These are phyloP conservation scores for Cucumis cinereus DNA, from an alignment of 306 rosid species.

Conservation along the genomic window DNA sequence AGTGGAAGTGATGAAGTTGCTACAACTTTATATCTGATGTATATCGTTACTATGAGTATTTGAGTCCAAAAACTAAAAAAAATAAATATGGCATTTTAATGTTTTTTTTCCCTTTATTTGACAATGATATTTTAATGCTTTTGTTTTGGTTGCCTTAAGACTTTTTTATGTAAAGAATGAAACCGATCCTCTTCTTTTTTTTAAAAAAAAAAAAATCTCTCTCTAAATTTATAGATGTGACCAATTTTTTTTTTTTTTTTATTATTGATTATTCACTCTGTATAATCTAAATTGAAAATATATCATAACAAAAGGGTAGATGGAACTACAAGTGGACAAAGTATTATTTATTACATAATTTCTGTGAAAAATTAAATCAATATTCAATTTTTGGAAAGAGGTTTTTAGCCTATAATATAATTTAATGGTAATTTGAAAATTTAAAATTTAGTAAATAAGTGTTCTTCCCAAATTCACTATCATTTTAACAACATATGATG, in stretches of 20 bases:
- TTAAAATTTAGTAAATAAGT: background rate
- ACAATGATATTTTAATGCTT: background rate
- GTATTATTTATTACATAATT: too few species aligned
- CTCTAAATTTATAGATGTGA: background rate
- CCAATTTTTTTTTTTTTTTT: background rate
- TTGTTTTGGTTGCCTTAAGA: background rate
- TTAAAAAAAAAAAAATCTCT: too few species aligned
- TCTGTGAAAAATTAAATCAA: background rate
- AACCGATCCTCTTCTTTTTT: too few species aligned
- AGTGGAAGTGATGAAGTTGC: slow-evolving; percentile 44
- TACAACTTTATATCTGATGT: background rate
- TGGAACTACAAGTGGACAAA: too few species aligned
- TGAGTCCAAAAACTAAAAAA: background rate
- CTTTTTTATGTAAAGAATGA: background rate
- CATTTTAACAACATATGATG: background rate
- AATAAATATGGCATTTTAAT: background rate
- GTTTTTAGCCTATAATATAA: background rate
- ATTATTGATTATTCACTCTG: background rate
- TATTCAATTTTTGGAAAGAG: background rate
- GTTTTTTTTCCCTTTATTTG: too few species aligned
- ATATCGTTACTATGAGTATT: background rate
- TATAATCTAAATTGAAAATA: too few species aligned
- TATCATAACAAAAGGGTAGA: too few species aligned
- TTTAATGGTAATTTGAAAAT: background rate
- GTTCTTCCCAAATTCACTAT: background rate